Evolutionary conservation across 495 filamentous ascomycete species (phyloP).

Genomic region (Neurospora africana): DNA sequence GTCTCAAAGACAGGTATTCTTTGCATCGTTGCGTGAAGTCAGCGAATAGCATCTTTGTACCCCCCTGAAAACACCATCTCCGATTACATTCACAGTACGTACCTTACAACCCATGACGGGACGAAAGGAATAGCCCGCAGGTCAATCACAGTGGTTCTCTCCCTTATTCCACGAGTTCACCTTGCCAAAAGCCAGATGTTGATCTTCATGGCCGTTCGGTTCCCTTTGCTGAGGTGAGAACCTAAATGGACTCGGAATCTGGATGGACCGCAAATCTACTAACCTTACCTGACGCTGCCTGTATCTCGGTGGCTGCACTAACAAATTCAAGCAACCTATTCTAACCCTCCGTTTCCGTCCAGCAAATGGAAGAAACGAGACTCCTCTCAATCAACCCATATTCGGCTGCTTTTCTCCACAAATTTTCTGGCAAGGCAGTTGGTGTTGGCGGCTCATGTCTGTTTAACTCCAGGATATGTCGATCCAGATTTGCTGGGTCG

Average conservation of each 20-base stretch:
- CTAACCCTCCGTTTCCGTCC: not conserved
- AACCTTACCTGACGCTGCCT: not conserved
- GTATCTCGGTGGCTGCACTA: not conserved
- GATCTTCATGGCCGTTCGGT: not conserved
- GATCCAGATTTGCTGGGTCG: not conserved
- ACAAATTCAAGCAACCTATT: not conserved
- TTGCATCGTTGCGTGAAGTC: not conserved
- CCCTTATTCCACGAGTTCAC: not conserved
- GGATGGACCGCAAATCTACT: not conserved
- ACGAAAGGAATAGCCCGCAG: not conserved
- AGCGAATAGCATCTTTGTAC: not conserved
- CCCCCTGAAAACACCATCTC: not conserved
- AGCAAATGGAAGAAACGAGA: not conserved
- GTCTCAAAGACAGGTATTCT: not conserved
- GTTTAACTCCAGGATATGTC: not conserved
- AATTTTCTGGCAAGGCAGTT: not conserved
- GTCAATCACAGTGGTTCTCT: not conserved
- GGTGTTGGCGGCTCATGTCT: not conserved
- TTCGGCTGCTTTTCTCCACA: not conserved
- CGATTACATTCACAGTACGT: too few relatives aligned
- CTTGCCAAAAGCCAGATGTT: not conserved
- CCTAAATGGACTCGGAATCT: not conserved
- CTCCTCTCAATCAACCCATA: not conserved
- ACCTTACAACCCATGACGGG: not conserved
- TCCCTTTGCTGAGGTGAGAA: not conserved